Evolutionary conservation across 2,329 filamentous ascomycete species (phyloP).

Genomic region (Phaeomoniella chlamydospora): DNA sequence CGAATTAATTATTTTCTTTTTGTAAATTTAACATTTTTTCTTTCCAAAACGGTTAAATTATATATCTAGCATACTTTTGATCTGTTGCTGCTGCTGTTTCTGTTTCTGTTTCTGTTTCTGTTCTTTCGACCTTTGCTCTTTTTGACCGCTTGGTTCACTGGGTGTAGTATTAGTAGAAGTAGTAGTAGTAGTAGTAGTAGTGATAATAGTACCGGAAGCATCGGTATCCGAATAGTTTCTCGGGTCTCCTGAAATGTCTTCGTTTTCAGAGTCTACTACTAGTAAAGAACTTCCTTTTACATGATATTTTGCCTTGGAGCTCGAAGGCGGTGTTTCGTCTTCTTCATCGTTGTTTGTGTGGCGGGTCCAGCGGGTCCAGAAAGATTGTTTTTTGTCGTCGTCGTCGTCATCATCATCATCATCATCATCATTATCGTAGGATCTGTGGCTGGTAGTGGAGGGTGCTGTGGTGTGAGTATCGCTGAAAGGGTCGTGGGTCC

Average conservation of each 20-base stretch:
- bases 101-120: background rate
- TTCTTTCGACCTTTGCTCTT: background rate
- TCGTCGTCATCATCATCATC: too few relatives aligned
- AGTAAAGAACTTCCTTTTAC: too few relatives aligned
- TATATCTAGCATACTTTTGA: background rate
- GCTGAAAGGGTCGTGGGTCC: too few relatives aligned
- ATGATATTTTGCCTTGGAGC: too few relatives aligned
- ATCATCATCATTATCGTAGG: background rate
- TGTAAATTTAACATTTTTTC: too few relatives aligned
- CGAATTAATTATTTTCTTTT: too few relatives aligned
- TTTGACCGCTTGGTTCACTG: background rate
- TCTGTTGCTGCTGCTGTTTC: background rate
- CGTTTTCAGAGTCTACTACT: too few relatives aligned
- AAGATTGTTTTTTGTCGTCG: too few relatives aligned
- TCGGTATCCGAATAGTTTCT: background rate
- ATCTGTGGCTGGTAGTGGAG: background rate
- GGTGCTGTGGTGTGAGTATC: background rate
- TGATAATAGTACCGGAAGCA: background rate
- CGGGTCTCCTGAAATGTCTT: background rate
- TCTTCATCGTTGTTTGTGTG: too few relatives aligned
- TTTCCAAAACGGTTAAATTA: too few relatives aligned
- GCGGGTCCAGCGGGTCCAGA: too few relatives aligned
- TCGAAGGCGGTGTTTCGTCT: too few relatives aligned
- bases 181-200: background rate
- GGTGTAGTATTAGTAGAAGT: background rate